Base-by-base conservation (phyloP, 1,284 basidiomycete species). In the Microstroma glucosiphilum region DNA sequence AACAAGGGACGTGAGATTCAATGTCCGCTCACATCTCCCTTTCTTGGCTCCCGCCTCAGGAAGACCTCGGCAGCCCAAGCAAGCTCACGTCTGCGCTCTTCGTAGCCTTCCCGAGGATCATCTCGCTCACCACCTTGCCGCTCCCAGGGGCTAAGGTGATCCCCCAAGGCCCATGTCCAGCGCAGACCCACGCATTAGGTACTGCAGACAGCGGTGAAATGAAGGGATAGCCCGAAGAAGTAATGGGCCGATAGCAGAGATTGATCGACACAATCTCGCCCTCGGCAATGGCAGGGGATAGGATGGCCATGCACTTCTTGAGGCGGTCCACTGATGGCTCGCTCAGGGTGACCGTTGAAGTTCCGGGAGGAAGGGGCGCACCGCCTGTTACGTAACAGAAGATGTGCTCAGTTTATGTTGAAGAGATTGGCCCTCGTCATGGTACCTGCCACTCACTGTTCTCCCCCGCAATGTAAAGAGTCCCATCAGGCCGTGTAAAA, bases 181-280 rank as follows among this genome's bases (percentile, higher is more conserved):
- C 80, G 7, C 80, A 82, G 19, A 83, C 76, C 43, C 76, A 84
- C 11, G 84, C 78, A 6, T 83, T 82, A 37, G 80, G 71, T 23
- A 70, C 70, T 3, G 83, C 76, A 67, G 80, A 80, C 13, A 83
- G 83, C 30, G 71, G 72, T 13, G 85, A 77, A 42, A 85, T 74
- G 0, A 84, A 84, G 54, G 81, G 73, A 0, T 83, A 83, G 0
- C 77, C 80, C 46, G 82, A 71, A 59, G 80, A 80, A 4, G 83
- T 82, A 51, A 84, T 81, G 6, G 84, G 84, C 37, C 85, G 76
- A 73, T 81, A 85, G 75, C 84, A 85, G 0, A 83, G 83, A 69
- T 85, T 84, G 60, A 82, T 80, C 8, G 79, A 77, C 43, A 79
- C 73, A 19, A 83, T 69, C 9, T 60, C 62, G 0, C 73, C 70